A percentile compares a stretch with the other conserved stretches of the same genome.
phyloP scores from a whole-genome alignment of 352 stramenopile genomes.

The Albugo candida region DNA sequence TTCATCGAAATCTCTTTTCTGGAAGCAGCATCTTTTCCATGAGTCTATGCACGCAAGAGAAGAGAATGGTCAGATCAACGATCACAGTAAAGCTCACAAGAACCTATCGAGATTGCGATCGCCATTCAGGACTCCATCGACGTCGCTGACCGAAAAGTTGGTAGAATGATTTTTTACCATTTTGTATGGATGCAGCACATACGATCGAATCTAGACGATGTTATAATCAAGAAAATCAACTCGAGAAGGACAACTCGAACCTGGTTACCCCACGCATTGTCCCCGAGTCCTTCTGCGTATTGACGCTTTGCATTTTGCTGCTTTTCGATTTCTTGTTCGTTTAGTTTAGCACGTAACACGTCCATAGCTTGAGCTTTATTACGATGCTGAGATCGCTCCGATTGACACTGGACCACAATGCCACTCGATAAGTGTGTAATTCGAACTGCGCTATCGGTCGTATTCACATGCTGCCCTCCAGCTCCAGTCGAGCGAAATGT shows the following conservation, averaged over 20 bases:
- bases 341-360: conserved; percentile 50
- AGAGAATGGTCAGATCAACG: background rate
- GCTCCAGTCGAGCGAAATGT: conserved; percentile 85
- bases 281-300: conserved; percentile 40
- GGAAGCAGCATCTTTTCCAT: conserved; percentile 53
- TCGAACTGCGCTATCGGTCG: conserved; percentile 90
- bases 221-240: conserved; percentile 30
- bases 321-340: conserved; percentile 43
- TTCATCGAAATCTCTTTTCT: no score
- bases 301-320: conserved; percentile 22
- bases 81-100: conserved; percentile 1
- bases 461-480: conserved; percentile 95
- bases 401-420: conserved; percentile 86
- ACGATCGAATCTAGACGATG: conserved; percentile 87
- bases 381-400: conserved; percentile 84
- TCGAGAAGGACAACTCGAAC: conserved; percentile 1
- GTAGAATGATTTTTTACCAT: conserved; percentile 94
- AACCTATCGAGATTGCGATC: conserved; percentile 33
- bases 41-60: conserved; percentile 12
- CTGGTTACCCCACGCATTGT: conserved; percentile 56
- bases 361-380: conserved; percentile 89
- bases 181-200: conserved; percentile 95
- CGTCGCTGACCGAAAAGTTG: conserved; percentile 77
- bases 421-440: conserved; percentile 91
- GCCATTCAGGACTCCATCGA: conserved; percentile 80